phyloP scores from a whole-genome alignment of 2,329 filamentous ascomycete genomes.

The Aspergillus sergii region DNA sequence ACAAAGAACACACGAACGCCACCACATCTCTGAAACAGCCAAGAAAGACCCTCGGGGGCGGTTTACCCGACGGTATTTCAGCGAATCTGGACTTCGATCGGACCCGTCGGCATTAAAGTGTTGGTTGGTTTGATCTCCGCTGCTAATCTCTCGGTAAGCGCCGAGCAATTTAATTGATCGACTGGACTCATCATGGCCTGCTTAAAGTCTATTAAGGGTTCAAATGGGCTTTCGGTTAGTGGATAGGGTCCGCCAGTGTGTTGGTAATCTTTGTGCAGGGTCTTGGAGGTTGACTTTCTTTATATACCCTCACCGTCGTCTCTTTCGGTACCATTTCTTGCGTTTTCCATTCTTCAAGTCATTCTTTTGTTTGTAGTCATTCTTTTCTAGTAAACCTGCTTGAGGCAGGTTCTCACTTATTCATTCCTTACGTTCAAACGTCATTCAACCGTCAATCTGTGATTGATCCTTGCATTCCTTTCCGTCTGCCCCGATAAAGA shows the following conservation, averaged over 20 bases:
- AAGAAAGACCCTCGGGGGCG: not conserved
- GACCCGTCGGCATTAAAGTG: not conserved
- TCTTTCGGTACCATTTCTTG: not conserved
- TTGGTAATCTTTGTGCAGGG: not conserved
- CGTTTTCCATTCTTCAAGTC: not conserved
- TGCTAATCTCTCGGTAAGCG: slow-evolving; percentile 3
- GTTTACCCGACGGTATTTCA: not conserved
- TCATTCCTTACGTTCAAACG: not conserved
- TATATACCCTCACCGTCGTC: not conserved
- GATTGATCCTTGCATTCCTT: not conserved
- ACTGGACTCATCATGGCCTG: not conserved
- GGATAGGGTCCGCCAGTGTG: not conserved
- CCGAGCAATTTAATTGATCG: not conserved
- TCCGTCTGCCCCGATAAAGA: not conserved
- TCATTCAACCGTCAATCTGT: not conserved
- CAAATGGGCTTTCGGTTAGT: not conserved
- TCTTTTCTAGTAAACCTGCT: not conserved
- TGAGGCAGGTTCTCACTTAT: not conserved
- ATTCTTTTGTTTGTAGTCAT: not conserved
- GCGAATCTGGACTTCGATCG: not conserved
- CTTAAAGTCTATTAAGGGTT: not conserved
- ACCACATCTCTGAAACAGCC: not conserved
- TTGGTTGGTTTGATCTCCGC: not conserved
- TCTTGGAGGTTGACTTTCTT: not conserved
- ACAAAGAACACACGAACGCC: not conserved